Evolutionary conservation across 116 monocot genomes (phyloP), one percentile per base, ranked within the genome.

Genomic region (Iris pallida): DNA sequence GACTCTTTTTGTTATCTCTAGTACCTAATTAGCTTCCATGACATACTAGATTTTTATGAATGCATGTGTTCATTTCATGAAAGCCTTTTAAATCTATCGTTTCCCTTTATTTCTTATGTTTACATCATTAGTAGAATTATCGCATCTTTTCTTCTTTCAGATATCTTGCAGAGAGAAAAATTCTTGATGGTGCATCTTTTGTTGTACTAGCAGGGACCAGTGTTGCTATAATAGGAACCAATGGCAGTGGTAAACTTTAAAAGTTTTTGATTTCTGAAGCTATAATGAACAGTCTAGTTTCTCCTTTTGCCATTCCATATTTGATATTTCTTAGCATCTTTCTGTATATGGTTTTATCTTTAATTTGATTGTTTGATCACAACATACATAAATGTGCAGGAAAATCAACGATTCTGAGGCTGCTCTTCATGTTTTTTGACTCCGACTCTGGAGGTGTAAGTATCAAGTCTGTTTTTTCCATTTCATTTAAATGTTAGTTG

Each of bases 141-240:
- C 8, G 8, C 8, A 19, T 60, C 58, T 58, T 41, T 71, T 65
- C 47, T 55, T 52, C 13, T 83, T 71, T 75, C 82, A 94, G 94
- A 71, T 94, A 94, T 57, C 56, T 90, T 41, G 14, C 61, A 46
- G 94, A 90, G 40, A 57, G 90, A 72, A 90, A 81, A 67, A 90
- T 94, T 81, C 94, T 94, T 77, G 81, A 94, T 79, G 94, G 94
- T 61, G 76, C 85, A 70, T 85, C 90, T 46, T 94, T 94, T 79
- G 65, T 80, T 59, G 94, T 94, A 56, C 78, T 87, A 61, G 90
- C 87, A 67, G 94, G 90, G 64, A 87, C 48, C 72, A 94, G 90
- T 63, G 80, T 90, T 53, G 94, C 94, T 44, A 87, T 94, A 72
- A 87, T 94, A 74, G 94, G 94, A 78, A 90, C 87, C 48, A 94